A percentile compares a stretch with the other conserved stretches of the same genome.
These are phyloP conservation scores for Gnomoniopsis sp. DNA, from an alignment of 2,329 filamentous ascomycete species.

Conservation along the genomic window DNA sequence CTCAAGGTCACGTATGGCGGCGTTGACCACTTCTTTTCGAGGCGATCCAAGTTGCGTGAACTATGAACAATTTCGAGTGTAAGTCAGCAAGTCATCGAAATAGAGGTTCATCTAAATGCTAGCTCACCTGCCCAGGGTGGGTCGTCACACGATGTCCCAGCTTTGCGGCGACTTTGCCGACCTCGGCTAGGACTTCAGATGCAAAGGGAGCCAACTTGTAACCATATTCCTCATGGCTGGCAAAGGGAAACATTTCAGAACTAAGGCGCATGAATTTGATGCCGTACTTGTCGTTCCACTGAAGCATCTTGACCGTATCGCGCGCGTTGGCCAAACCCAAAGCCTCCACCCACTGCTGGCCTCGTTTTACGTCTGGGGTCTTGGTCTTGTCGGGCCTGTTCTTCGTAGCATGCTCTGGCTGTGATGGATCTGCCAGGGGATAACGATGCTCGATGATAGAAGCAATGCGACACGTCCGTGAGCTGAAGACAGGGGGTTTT, in stretches of 20 bases:
- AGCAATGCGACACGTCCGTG: constrained; percentile 84
- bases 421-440: constrained; percentile 69
- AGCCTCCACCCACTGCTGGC: constrained; percentile 70
- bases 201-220: constrained; percentile 85
- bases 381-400: constrained; percentile 78
- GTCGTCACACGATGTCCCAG: constrained; percentile 83
- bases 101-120: neutral
- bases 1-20: constrained; percentile 74
- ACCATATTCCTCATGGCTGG: constrained; percentile 81
- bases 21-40: constrained; percentile 69
- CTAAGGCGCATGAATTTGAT: constrained; percentile 92
- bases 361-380: constrained; percentile 62
- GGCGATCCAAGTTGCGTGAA: constrained; percentile 91
- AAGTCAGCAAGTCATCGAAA: no score
- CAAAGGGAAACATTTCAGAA: constrained; percentile 96
- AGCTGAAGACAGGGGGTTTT: constrained; percentile 83
- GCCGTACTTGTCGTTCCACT: constrained; percentile 88
- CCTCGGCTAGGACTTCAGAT: constrained; percentile 70
- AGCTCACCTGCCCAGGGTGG: constrained; percentile 71
- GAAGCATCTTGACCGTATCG: constrained; percentile 80
- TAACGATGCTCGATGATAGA: constrained; percentile 88
- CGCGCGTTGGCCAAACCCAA: constrained; percentile 78
- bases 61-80: constrained; percentile 29
- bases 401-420: constrained; percentile 78
- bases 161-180: constrained; percentile 71